Evolutionary conservation across 257 asterid species (phyloP), one percentile per base, ranked within the genome.

Genomic region (Capsicum chinense): DNA sequence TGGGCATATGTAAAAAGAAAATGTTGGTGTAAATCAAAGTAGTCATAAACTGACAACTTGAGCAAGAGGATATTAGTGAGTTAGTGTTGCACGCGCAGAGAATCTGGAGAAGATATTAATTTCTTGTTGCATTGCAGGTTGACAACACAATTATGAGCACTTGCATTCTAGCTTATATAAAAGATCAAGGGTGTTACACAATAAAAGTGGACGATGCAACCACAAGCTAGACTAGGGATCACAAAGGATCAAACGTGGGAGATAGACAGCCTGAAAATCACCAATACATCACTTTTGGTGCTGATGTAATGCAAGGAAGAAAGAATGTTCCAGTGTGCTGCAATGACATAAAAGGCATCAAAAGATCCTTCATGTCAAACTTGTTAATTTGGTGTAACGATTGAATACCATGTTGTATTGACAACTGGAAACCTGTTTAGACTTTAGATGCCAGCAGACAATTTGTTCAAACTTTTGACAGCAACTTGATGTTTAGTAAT

Each of bases 311-410:
- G 48, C 16, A 76, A 76, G 60, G 26, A 74, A 76, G 81, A 76
- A 33, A 76, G 63, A 76, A 17, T 33, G 81, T 14, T 19, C 56
- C 80, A 48, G 56, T 54, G 81, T 26, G 63, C 63, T 26, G 11
- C 81, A 26, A 78, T 78, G 81, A 78, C 59, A 35, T 78, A 78
- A 78, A 26, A 78, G 64, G 64, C 81, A 78, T 78, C 64, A 78
- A 54, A 50, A 78, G 64, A 78, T 54, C 64, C 47, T 8, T 54
- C 63, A 21, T 26, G 12, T 78, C 59, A 15, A 62, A 76, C 48
- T 74, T 74, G 13, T 21, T 76, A 76, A 48, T 26, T 74, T 76
- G 63, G 63, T 52, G 21, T 76, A 54, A 76, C 54, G 64, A 78
- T 48, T 12, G 50, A 52, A 54, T 78, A 78, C 48, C 15, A 8